Conservation (phyloP, 2,329 filamentous ascomycete species). For the Aurifilum marmelostoma region DNA sequence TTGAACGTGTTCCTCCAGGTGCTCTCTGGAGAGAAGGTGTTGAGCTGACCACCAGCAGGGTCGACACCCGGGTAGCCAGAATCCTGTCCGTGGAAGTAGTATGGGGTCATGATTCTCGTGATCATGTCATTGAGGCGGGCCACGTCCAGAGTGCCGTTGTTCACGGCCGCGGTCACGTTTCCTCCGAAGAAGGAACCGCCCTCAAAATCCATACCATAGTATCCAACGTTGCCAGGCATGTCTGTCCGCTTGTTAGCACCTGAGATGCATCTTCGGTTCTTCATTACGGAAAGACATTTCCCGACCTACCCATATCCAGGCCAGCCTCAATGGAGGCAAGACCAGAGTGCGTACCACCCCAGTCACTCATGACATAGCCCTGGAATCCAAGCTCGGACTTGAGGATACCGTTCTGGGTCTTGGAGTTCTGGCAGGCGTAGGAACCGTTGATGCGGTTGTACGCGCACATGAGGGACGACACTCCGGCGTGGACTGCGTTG, state of each 20-base stretch:
- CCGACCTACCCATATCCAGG: slow-evolving; percentile 45
- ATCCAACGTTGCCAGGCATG: slow-evolving; percentile 51
- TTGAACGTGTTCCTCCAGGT: slow-evolving; percentile 47
- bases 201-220: slow-evolving; percentile 37
- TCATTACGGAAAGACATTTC: too few species aligned
- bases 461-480: slow-evolving; percentile 64
- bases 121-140: slow-evolving; percentile 51
- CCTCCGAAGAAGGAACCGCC: slow-evolving; percentile 48
- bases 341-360: slow-evolving; percentile 48
- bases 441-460: slow-evolving; percentile 79
- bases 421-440: slow-evolving; percentile 76
- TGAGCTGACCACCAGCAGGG: slow-evolving; percentile 51
- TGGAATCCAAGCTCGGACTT: slow-evolving; percentile 78
- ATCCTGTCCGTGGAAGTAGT: slow-evolving; percentile 54
- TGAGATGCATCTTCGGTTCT: too few species aligned
- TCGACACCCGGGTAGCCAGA: slow-evolving; percentile 48
- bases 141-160: slow-evolving; percentile 49
- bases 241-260: slow-evolving; percentile 31
- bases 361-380: slow-evolving; percentile 75
- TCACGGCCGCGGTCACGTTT: slow-evolving; percentile 50
- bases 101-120: slow-evolving; percentile 57
- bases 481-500: slow-evolving; percentile 69
- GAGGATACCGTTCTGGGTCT: slow-evolving; percentile 70
- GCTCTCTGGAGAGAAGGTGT: slow-evolving; percentile 52
- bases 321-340: slow-evolving; percentile 49